Conservation (phyloP, 257 asterid species). For the Coffea canephora region DNA sequence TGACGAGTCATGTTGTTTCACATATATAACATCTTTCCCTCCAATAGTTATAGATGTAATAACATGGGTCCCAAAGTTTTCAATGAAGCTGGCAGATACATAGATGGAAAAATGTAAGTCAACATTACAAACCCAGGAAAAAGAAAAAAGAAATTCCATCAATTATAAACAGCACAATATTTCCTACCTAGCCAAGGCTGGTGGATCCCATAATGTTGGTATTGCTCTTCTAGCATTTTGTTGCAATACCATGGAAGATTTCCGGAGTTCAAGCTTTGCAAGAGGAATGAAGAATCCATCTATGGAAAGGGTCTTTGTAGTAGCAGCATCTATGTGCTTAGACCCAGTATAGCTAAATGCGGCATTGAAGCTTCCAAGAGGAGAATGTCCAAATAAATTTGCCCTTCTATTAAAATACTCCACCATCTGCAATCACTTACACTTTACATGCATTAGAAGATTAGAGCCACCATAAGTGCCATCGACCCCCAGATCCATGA, state of each 20-base stretch:
- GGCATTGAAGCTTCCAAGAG: constrained; percentile 77
- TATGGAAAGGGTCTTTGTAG: constrained; percentile 72
- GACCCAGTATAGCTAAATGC: constrained; percentile 76
- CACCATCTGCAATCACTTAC: constrained; percentile 60
- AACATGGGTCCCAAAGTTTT: constrained; percentile 82
- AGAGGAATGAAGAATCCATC: constrained; percentile 85
- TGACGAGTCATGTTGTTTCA: constrained; percentile 65
- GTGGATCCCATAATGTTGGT: constrained; percentile 84
- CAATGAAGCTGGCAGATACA: constrained; percentile 61
- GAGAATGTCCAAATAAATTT: constrained; percentile 53
- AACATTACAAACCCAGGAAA: neutral
- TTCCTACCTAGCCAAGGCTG: constrained; percentile 68
- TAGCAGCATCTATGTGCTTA: constrained; percentile 57
- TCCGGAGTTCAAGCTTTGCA: constrained; percentile 57
- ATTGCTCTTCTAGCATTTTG: constrained; percentile 64
- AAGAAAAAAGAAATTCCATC: neutral
- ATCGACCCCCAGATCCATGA: neutral
- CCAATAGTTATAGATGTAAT: constrained; percentile 77
- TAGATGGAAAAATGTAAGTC: constrained; percentile 26
- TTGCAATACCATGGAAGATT: constrained; percentile 48
- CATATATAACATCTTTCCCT: constrained; percentile 83
- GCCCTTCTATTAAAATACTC: constrained; percentile 81
- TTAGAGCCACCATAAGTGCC: constrained; percentile 7
- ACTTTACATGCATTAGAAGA: constrained; percentile 6
- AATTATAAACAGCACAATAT: neutral